These are phyloP conservation scores for Lojkania enalia DNA, from an alignment of 2,329 filamentous ascomycete species.

Conservation along the genomic window DNA sequence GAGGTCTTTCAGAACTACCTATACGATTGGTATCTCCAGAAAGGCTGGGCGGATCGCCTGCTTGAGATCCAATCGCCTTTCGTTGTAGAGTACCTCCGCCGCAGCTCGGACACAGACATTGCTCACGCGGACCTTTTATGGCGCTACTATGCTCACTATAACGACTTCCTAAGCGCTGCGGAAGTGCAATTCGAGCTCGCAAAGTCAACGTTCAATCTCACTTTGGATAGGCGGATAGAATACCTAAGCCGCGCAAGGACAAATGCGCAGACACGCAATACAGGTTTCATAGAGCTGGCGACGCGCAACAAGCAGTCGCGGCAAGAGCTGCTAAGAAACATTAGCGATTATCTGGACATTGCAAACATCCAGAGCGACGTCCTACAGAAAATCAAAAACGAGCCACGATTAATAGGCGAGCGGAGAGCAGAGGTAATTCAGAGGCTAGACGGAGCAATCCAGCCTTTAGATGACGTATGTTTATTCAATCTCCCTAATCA, in stretches of 20 bases:
- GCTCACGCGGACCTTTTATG: slow-evolving; percentile 88
- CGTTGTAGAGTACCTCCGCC: slow-evolving; percentile 82
- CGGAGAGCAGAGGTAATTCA: slow-evolving; percentile 66
- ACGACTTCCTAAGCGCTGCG: slow-evolving; percentile 83
- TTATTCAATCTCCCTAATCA: neutral
- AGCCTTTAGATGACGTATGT: slow-evolving; percentile 74
- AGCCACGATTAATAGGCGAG: slow-evolving; percentile 68
- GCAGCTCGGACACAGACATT: slow-evolving; percentile 71
- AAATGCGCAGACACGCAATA: slow-evolving; percentile 83
- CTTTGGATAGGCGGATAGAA: slow-evolving; percentile 83
- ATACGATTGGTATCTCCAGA: slow-evolving; percentile 95
- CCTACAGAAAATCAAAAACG: slow-evolving; percentile 73
- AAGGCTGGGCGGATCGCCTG: slow-evolving; percentile 83
- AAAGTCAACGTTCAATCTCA: slow-evolving; percentile 75
- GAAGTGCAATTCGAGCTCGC: slow-evolving; percentile 83
- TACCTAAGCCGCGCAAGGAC: slow-evolving; percentile 89
- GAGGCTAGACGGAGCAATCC: slow-evolving; percentile 76
- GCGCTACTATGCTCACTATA: slow-evolving; percentile 85
- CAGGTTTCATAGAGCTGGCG: slow-evolving; percentile 64
- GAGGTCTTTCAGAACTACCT: slow-evolving; percentile 94
- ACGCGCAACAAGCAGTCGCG: slow-evolving; percentile 67
- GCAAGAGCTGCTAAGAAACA: slow-evolving; percentile 81
- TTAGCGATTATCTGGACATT: slow-evolving; percentile 84
- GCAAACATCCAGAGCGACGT: slow-evolving; percentile 95
- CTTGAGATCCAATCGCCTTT: slow-evolving; percentile 82